Percentiles rank a stretch among this genome's conserved stretches.
phyloP scores from a whole-genome alignment of 176 grass and related monocot genomes.

The Oryza meyeriana region DNA sequence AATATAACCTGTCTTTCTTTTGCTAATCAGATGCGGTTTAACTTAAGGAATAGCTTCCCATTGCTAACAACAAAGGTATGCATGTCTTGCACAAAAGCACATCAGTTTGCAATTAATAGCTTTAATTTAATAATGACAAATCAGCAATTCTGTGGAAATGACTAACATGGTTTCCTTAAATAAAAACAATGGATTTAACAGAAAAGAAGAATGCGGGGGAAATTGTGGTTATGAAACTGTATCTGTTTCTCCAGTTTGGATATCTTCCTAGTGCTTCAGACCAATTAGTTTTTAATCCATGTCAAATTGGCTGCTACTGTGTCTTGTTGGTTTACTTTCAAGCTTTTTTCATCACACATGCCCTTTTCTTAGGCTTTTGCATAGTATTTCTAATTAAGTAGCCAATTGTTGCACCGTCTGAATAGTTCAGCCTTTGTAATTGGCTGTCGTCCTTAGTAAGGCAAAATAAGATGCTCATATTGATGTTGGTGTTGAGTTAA shows the following conservation, averaged over 20 bases:
- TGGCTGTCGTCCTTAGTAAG: background rate
- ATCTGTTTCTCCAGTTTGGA: background rate
- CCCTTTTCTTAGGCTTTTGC: background rate
- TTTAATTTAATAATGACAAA: background rate
- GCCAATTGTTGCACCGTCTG: background rate
- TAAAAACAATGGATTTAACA: background rate
- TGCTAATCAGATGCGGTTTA: constrained; percentile 69
- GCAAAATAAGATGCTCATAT: background rate
- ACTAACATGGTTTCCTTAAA: background rate
- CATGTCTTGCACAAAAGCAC: background rate
- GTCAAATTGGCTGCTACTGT: background rate
- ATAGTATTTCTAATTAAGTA: background rate
- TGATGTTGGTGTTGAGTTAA: background rate
- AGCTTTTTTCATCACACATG: background rate
- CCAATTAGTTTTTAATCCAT: background rate
- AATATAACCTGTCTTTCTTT: constrained; percentile 29
- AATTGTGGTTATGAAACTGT: background rate
- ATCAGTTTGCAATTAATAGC: background rate
- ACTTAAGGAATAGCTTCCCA: constrained; percentile 78
- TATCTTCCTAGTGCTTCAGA: background rate
- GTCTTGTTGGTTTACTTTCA: background rate
- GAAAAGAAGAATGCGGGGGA: background rate
- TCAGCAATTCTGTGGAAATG: background rate
- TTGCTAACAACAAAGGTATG: constrained; percentile 86
- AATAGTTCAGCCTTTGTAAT: background rate